phyloP scores from a whole-genome alignment of 108 stramenopile species.

The Cyclotella baltica region DNA sequence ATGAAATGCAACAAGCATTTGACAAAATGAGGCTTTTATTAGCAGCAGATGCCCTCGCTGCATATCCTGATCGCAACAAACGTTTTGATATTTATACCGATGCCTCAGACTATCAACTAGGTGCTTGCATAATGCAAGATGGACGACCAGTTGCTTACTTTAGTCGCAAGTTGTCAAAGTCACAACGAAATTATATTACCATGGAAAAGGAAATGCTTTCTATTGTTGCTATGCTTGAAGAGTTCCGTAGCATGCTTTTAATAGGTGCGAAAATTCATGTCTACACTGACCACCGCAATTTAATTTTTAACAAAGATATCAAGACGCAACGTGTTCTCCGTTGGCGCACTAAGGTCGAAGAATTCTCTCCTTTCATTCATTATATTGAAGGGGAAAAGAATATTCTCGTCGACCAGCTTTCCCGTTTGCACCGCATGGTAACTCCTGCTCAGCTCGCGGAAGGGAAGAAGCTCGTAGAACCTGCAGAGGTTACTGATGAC shows the following conservation, averaged over 20 bases:
- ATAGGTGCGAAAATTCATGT: conserved; percentile 31
- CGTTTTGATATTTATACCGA: conserved; percentile 52
- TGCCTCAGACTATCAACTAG: conserved; percentile 45
- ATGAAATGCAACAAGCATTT: conserved; percentile 47
- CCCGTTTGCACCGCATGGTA: conserved; percentile 2
- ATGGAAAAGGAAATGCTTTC: conserved; percentile 33
- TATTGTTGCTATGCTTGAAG: conserved; percentile 41
- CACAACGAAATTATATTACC: conserved; percentile 35
- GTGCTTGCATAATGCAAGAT: conserved; percentile 27
- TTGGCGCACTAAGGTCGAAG: conserved; percentile 50
- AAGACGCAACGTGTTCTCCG: conserved; percentile 54
- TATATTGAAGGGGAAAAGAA: conserved; percentile 49
- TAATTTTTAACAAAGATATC: conserved; percentile 21
- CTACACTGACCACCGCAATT: conserved; percentile 53
- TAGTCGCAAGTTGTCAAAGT: conserved; percentile 18
- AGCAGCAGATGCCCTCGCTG: conserved; percentile 30
- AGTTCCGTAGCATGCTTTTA: conserved; percentile 19
- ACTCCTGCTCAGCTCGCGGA: conserved; percentile 4
- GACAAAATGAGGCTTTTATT: conserved; percentile 33
- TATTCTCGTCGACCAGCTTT: conserved; percentile 22
- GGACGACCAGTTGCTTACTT: conserved; percentile 33
- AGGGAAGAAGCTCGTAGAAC: conserved; percentile 23
- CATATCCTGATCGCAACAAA: conserved; percentile 52
- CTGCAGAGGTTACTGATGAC: conserved; percentile 6
- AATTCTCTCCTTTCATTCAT: conserved; percentile 42